Evolutionary conservation across 176 grass and related monocot genomes (phyloP).

Genomic region (Aegilops umbellulata): DNA sequence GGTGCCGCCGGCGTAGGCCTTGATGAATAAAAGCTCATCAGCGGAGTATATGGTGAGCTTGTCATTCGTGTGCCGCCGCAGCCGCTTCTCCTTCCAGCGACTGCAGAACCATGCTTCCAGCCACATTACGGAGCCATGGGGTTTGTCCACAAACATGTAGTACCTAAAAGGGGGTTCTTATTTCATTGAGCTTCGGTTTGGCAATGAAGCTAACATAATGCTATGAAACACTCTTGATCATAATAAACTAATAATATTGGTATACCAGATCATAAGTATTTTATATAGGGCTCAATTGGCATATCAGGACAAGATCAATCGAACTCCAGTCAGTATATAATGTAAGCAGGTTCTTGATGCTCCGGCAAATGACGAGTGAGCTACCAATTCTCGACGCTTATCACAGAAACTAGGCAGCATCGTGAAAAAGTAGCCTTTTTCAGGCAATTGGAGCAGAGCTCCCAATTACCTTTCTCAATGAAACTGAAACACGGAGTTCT

Average conservation of each 20-base stretch:
- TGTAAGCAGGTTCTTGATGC: background rate
- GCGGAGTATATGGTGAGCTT: conserved; percentile 67
- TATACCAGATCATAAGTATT: background rate
- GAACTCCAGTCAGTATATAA: background rate
- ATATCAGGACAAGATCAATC: background rate
- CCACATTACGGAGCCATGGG: too few relatives aligned
- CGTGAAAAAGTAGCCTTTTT: too few relatives aligned
- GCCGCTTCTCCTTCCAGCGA: conserved; percentile 24
- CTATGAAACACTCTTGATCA: background rate
- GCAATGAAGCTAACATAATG: background rate
- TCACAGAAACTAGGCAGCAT: background rate
- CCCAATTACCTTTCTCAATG: too few relatives aligned
- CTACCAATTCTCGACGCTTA: background rate
- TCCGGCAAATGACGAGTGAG: too few relatives aligned
- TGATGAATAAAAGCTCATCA: conserved; percentile 63
- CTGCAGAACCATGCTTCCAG: background rate
- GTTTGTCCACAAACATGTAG: too few relatives aligned
- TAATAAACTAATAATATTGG: background rate
- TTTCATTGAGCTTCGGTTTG: background rate
- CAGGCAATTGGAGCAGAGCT: too few relatives aligned
- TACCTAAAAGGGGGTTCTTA: background rate
- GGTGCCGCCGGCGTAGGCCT: conserved; percentile 44
- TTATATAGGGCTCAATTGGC: background rate
- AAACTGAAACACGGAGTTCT: too few relatives aligned
- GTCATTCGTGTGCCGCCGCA: conserved; percentile 47